Evolutionary conservation across 2,329 filamentous ascomycete species (phyloP), one percentile per base, ranked within the genome.

Genomic region (Alternaria ventricosa): DNA sequence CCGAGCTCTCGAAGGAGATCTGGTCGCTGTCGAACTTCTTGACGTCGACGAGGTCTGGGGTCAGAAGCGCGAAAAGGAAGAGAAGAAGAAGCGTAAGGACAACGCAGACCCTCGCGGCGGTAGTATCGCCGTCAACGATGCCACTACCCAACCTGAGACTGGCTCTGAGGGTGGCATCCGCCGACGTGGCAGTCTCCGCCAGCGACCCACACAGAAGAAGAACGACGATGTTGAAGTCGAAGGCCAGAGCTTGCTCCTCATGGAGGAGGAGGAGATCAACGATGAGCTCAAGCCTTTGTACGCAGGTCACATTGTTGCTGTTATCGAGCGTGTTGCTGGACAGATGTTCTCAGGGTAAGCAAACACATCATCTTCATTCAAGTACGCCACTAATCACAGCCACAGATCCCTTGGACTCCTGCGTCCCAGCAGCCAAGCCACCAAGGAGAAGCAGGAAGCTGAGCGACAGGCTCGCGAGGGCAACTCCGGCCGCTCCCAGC

Each of bases 61-160:
- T 23, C 96, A 99, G 85, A 99, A 99, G 87, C 93, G 94, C 60
- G 96, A 99, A 81, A 99, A 99, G 81, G 96, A 99, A 83, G 96
- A 99, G 81, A 99, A 99, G 88, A 99, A 99, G 89, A 99, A 98
- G 85, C 92, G 96, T 80, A 99, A 99, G 86, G 96, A 99, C 77
- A 97, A 97, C 63, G 96, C 94, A 33, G 96, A 98, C 78, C 94
- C 93, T 63, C 90, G 95, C 69, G 90, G 90, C 69, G 91, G 91
- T 66, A 91, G 88, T 69, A 92, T 89, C 74, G 91, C 91, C 68
- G 89, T 89, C 66, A 89, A 87, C 74, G 87, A 89, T 67, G 84
- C 84, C 22, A 86, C 83, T 20, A 85, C 84, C 22, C 79, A 89
- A 84, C 82, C 83, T 77, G 78, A 87, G 82, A 80, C 78, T 87